Evolutionary conservation across 1,284 basidiomycete species (phyloP), one percentile per base, ranked within the genome.

Genomic region (Pholiota adiposa): DNA sequence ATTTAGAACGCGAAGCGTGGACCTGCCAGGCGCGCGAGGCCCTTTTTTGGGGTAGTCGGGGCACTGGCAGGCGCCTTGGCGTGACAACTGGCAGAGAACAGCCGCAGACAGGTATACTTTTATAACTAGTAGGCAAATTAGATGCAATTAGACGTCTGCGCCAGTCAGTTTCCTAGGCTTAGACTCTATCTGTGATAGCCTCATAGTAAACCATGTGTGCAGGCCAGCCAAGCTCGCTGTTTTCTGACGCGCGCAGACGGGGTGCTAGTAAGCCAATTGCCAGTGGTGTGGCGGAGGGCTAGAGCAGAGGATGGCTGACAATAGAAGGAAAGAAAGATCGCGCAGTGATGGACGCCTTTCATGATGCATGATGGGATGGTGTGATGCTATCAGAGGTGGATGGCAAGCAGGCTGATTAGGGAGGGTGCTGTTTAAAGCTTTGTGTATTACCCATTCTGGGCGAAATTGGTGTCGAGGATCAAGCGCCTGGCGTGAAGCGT

Each of bases 261-360:
- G n/a, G n/a, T n/a, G n/a, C n/a, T n/a, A n/a, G n/a, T n/a, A n/a
- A n/a, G n/a, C n/a, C n/a, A n/a, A n/a, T n/a, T n/a, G n/a, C n/a
- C 27, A n/a, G 14, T 48, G 27, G 46, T n/a, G 50, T 43, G 40
- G 50, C 31, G 19, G 23, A 31, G 29, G 19, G 50, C 16, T 9
- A 51, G 21, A 38, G 43, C 52, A 54, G 52, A 54, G 52, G 38
- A 43, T 31, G n/a, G 38, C 16, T 54, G 52, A 54, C 52, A 54
- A 43, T 41, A 54, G 52, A 54, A n/a, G n/a, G n/a, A n/a, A n/a
- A n/a, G n/a, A n/a, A n/a, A 54, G 52, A 43, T 43, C 40, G 40
- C 40, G 19, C 40, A 19, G 40, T 43, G 40, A 43, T 43, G 40
- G 40, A 43, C 11, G 11, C 18, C 40, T 43, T 43, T 43, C 19